Evolutionary conservation across 1,284 basidiomycete genomes (phyloP), one percentile per base, ranked within the genome.

Genomic region (Binderoboletus segoi): DNA sequence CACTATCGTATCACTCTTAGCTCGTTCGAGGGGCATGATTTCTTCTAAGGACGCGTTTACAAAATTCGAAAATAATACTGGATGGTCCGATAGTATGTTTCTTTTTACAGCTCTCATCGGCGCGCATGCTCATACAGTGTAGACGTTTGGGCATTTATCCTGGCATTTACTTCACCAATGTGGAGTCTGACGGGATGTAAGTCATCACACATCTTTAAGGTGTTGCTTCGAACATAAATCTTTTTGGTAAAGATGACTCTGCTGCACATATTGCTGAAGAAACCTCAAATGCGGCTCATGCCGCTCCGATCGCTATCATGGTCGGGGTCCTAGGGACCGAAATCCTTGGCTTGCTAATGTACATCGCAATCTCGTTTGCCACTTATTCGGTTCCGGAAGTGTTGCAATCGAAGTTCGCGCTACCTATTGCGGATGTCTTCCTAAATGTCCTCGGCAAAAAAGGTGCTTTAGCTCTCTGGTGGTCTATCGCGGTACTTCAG

Each of bases 251-350:
- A 64, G 60, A 65, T 63, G 88, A 90, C 64, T 86, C 86, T 26
- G 86, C 86, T 4, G 85, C 85, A 18, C 88, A 89, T 63, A 85
- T 90, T 48, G 79, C 84, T 3, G 88, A 90, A 70, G 88, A 90
- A 72, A 82, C 82, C 0, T 73, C 84, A 11, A 83, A 84, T 43
- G 86, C 87, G 7, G 79, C 84, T 4, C 74, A 74, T 48, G 82
- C 84, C 8, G 87, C 88, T 3, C 91, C 90, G 3, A 82, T 89
- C 52, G 89, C 90, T 2, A 91, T 93, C 64, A 76, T 89, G 40
- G 75, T 83, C 28, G 81, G 82, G 23, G 84, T 86, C 16, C 74
- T 74, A 12, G 80, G 73, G 2, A 86, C 84, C 3, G 79, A 82
- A 33, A 69, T 76, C 33, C 70, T 88, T n/a, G 86, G 86, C 41